Evolutionary conservation across 805 yeast species (phyloP).

Genomic region (Ogataea henricii): DNA sequence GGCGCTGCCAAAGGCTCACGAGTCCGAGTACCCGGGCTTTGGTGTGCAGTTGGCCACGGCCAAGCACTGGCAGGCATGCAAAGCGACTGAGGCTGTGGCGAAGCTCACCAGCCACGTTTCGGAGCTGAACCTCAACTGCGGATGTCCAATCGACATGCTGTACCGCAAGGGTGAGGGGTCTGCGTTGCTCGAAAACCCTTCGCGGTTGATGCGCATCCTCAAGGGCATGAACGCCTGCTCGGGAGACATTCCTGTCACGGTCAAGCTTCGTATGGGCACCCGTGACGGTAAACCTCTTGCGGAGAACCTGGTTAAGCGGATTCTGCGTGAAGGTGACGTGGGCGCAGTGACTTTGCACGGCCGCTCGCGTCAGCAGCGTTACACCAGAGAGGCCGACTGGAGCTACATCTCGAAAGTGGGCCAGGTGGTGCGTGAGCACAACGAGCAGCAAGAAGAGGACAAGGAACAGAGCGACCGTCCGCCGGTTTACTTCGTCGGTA

Average conservation of each 20-base stretch:
- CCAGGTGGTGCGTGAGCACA: conserved; percentile 58
- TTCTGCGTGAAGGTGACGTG: conserved; percentile 76
- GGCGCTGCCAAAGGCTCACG: conserved; percentile 94
- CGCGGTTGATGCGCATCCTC: conserved; percentile 72
- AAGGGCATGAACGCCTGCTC: conserved; percentile 87
- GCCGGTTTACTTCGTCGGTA: conserved; percentile 84
- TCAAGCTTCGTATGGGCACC: conserved; percentile 90
- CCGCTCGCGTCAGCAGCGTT: conserved; percentile 93
- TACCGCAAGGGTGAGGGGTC: conserved; percentile 95
- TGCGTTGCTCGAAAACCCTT: conserved; percentile 87
- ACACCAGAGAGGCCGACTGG: conserved; percentile 93
- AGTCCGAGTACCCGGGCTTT: conserved; percentile 78
- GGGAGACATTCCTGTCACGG: conserved; percentile 89
- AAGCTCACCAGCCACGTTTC: conserved; percentile 60
- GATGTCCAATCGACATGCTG: conserved; percentile 96
- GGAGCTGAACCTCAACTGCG: conserved; percentile 90
- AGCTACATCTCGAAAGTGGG: conserved; percentile 79
- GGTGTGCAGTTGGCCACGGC: conserved; percentile 93
- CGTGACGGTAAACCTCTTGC: conserved; percentile 87
- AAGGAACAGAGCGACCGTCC: conserved; percentile 59
- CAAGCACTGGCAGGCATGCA: conserved; percentile 91
- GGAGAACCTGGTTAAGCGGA: conserved; percentile 65
- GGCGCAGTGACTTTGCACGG: conserved; percentile 96
- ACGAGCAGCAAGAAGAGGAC: conserved; percentile 55
- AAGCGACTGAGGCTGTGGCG: conserved; percentile 81